Evolutionary conservation across 2,329 filamentous ascomycete species (phyloP).

Genomic region (Aspergillus sp.): DNA sequence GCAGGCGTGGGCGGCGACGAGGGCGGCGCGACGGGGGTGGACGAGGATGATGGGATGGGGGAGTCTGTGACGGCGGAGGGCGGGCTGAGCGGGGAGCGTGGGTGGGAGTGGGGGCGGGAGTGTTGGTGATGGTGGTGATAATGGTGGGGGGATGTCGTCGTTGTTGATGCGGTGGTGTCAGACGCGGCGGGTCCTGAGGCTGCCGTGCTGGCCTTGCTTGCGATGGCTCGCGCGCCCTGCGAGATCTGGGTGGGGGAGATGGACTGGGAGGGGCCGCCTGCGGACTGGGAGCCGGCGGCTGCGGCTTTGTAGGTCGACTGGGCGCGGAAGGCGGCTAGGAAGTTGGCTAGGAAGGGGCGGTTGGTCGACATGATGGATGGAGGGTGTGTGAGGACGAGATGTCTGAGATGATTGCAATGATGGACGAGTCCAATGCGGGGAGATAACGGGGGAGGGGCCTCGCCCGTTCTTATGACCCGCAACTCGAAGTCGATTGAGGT

Average conservation of each 20-base stretch:
- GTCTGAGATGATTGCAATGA: neutral
- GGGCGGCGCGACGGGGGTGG: constrained; percentile 31
- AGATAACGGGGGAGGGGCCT: neutral
- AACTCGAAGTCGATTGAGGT: neutral
- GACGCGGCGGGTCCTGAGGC: constrained; percentile 12
- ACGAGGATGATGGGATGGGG: constrained; percentile 37
- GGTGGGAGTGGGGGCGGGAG: constrained; percentile 20
- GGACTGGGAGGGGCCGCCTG: constrained; percentile 33
- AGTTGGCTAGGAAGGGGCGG: constrained; percentile 64
- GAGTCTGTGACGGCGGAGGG: constrained; percentile 36
- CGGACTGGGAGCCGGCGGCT: constrained; percentile 25
- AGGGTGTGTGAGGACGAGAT: neutral
- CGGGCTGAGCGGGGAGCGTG: constrained; percentile 29
- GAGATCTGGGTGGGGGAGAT: constrained; percentile 40
- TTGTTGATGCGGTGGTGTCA: neutral
- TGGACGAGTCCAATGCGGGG: neutral
- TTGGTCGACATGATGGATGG: constrained; percentile 58
- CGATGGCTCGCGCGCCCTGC: constrained; percentile 46
- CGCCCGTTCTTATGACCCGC: neutral
- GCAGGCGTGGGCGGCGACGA: constrained; percentile 24
- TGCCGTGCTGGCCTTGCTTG: constrained; percentile 39
- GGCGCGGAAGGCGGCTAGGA: constrained; percentile 65
- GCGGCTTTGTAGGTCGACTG: constrained; percentile 59
- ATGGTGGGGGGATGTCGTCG: constrained; percentile 17
- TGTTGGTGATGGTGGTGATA: constrained; percentile 12